Evolutionary conservation across 257 asterid species (phyloP).

Genomic region (Rubia yunnanensis): DNA sequence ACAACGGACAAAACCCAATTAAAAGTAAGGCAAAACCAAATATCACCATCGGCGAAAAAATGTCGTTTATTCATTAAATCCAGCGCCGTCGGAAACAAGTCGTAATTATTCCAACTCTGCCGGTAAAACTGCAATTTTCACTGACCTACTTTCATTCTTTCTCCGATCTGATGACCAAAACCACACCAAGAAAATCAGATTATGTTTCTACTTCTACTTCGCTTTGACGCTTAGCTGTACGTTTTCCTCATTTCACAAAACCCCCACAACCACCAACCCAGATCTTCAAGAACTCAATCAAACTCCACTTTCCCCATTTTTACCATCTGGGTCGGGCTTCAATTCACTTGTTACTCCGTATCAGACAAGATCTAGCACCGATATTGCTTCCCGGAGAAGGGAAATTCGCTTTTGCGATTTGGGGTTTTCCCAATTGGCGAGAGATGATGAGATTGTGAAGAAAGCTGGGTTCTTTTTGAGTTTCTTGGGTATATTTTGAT

Average conservation of each 20-base stretch:
- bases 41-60: background rate
- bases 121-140: background rate
- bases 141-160: background rate
- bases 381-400: background rate
- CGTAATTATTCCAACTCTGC: background rate
- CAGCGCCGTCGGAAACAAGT: conserved; percentile 3
- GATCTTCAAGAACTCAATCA: conserved; percentile 13
- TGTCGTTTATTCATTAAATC: background rate
- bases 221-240: background rate
- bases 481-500: conserved; percentile 4
- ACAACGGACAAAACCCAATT: background rate
- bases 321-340: background rate
- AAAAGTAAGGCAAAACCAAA: background rate
- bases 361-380: conserved; percentile 5
- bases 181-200: conserved; percentile 6
- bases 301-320: background rate
- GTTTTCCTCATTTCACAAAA: background rate
- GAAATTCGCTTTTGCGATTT: background rate
- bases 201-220: background rate
- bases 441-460: conserved; percentile 10
- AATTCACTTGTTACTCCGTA: background rate
- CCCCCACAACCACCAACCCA: background rate
- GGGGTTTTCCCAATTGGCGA: background rate
- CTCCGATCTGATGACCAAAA: conserved; percentile 17
- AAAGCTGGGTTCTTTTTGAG: conserved; percentile 1